A percentile compares a stretch with the other conserved stretches of the same genome.
Conservation (phyloP, 441 rosid species). For the Gossypium laxum region DNA sequence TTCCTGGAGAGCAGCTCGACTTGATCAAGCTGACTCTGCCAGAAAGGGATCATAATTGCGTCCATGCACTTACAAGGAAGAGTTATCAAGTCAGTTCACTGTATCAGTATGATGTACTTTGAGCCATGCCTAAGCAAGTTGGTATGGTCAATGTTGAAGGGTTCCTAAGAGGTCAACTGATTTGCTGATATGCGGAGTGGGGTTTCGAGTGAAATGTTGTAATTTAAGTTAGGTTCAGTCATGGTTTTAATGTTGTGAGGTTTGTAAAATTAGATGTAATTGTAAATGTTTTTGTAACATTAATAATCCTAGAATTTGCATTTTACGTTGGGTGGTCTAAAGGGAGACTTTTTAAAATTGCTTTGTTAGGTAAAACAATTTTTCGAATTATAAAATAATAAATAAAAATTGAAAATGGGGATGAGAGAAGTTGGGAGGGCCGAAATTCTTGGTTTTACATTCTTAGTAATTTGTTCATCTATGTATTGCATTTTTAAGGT, state of each 20-base stretch:
- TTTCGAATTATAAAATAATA: neutral
- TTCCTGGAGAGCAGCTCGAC: slow-evolving; percentile 56
- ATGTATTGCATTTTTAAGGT: neutral
- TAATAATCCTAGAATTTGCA: neutral
- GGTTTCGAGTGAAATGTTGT: neutral
- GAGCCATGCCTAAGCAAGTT: neutral
- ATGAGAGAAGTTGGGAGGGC: neutral
- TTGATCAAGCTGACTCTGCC: slow-evolving; percentile 44
- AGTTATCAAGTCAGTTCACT: neutral
- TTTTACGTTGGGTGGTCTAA: neutral
- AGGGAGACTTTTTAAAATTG: neutral
- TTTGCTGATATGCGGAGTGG: neutral
- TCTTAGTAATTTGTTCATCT: neutral
- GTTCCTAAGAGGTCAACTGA: neutral
- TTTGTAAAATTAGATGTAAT: neutral
- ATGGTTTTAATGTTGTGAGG: neutral
- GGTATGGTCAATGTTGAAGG: neutral
- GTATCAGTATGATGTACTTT: neutral
- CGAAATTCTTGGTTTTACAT: neutral
- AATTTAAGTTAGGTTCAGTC: neutral
- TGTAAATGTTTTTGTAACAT: neutral
- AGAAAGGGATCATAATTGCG: slow-evolving; percentile 12
- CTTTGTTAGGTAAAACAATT: neutral
- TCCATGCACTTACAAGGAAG: neutral
- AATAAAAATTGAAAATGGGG: neutral